A percentile compares a stretch with the other conserved stretches of the same genome.
phyloP scores from a whole-genome alignment of 805 yeast genomes.

The Pichia californica region DNA sequence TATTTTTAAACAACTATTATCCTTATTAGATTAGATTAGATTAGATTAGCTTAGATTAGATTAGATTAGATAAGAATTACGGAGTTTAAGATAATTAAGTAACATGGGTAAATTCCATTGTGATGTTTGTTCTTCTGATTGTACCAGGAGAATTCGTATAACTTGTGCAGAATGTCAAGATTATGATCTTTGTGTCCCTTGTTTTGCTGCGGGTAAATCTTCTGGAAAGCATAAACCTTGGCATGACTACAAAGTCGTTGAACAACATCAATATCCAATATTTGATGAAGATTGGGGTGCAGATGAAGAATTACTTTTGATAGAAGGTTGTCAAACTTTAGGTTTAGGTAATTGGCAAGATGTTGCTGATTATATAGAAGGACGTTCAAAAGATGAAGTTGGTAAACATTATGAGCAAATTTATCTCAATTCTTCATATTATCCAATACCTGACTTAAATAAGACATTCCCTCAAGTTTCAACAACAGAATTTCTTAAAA shows the following conservation, averaged over 20 bases:
- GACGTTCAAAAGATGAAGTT: conserved; percentile 86
- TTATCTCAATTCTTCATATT: conserved; percentile 62
- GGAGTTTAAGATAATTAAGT: too few relatives aligned
- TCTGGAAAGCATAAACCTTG: conserved; percentile 88
- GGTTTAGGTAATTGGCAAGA: conserved; percentile 99
- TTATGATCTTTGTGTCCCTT: conserved; percentile 96
- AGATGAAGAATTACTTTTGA: conserved; percentile 83
- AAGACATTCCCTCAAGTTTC: conserved; percentile 57
- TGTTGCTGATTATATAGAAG: conserved; percentile 93
- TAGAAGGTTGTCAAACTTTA: conserved; percentile 85
- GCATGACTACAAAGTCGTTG: conserved; percentile 88
- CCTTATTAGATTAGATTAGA: too few relatives aligned
- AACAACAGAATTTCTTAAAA: conserved; percentile 62
- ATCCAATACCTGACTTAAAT: conserved; percentile 86
- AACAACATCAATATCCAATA: conserved; percentile 92
- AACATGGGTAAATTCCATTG: conserved; percentile 66
- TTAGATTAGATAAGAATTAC: too few relatives aligned
- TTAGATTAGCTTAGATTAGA: too few relatives aligned
- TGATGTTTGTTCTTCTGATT: conserved; percentile 94
- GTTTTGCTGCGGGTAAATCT: conserved; percentile 78
- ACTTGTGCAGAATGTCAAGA: conserved; percentile 90
- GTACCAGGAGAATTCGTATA: conserved; percentile 86
- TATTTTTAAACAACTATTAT: too few relatives aligned
- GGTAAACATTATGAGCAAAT: conserved; percentile 70
- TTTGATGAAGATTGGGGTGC: conserved; percentile 95